Evolutionary conservation across 2,329 filamentous ascomycete species (phyloP), one percentile per base, ranked within the genome.

Genomic region (Neodidymelliopsis sp.): DNA sequence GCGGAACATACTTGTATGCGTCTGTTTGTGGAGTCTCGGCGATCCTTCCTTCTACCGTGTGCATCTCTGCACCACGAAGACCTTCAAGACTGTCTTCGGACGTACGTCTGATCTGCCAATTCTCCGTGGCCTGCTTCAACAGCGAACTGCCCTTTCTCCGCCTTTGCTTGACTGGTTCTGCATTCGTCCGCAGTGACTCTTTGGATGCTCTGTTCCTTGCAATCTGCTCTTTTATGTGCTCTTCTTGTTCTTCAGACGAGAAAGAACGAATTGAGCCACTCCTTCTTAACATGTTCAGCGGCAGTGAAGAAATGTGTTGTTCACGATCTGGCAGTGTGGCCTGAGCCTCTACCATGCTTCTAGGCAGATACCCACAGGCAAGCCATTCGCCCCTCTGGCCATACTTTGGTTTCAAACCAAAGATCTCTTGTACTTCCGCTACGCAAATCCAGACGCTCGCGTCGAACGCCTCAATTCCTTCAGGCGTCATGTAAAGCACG

Each of bases 371-470:
- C 9, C 43, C 49, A 9, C 49, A 53, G 31, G 53, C 53, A 20
- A 58, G 44, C 53, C 53, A 56, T 8, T 54, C 49, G 4, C 47
- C 55, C 15, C 30, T 35, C 10, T 43, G 19, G 1, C 46, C 46
- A 8, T 49, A 18, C 2, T 27, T 18, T 5, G 28, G 16, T 2
- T 51, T 24, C 16, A 58, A 18, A 9, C 19, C 25, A 10, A 54
- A 28, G 12, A 52, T 31, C 2, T 19, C 19, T 11, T 36, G 40
- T 4, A 48, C 43, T 31, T 58, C 55, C 2, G 35, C 42, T 6
- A 58, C 12, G 22, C 49, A 51, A 3, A 54, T 47, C 53, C 49
- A 56, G 8, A 56, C 18, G 4, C 31, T 35, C 4, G 31, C 35
- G n/a, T 45, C 34, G 16, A 33, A 39, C 12, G 37, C 28, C 4